These are phyloP conservation scores for Coemansia guatemalensis DNA, from an alignment of 192 early-diverging fungal genomes.

Conservation along the genomic window DNA sequence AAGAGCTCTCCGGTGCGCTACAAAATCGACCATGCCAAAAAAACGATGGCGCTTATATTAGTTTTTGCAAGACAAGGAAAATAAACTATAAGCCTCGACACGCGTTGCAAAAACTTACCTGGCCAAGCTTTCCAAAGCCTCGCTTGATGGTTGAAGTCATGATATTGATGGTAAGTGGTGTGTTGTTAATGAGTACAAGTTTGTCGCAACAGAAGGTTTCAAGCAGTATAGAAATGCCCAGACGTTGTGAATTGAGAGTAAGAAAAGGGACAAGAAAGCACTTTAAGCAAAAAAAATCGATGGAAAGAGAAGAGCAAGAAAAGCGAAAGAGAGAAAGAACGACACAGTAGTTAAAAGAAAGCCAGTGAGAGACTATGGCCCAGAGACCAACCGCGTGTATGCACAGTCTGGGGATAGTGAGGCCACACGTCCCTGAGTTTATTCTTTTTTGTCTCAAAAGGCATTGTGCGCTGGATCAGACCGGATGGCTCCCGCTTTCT, in stretches of 20 bases:
- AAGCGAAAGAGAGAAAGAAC: constrained; percentile 8
- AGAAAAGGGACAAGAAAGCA: constrained; percentile 6
- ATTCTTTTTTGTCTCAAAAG: neutral
- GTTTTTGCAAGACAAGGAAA: too few species aligned
- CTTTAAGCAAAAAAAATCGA: constrained; percentile 4
- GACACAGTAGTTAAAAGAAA: constrained; percentile 12
- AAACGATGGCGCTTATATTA: neutral
- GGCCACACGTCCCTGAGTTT: neutral
- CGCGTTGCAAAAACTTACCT: constrained; percentile 42
- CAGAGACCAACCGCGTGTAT: neutral
- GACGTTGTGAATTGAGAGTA: constrained; percentile 3
- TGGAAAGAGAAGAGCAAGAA: constrained; percentile 1
- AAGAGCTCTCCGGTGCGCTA: constrained; percentile 78
- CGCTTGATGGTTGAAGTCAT: constrained; percentile 50
- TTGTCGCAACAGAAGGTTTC: neutral
- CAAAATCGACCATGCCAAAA: neutral
- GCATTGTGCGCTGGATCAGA: neutral
- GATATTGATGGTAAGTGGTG: neutral
- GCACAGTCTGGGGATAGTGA: too few species aligned
- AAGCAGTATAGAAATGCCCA: neutral
- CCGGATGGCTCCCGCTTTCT: too few species aligned
- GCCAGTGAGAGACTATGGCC: constrained; percentile 2
- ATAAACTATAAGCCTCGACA: neutral
- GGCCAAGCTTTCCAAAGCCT: constrained; percentile 66
- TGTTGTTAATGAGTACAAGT: neutral